Evolutionary conservation across 805 yeast genomes (phyloP).

Genomic region (Saccharomycopsis synnaedendra): DNA sequence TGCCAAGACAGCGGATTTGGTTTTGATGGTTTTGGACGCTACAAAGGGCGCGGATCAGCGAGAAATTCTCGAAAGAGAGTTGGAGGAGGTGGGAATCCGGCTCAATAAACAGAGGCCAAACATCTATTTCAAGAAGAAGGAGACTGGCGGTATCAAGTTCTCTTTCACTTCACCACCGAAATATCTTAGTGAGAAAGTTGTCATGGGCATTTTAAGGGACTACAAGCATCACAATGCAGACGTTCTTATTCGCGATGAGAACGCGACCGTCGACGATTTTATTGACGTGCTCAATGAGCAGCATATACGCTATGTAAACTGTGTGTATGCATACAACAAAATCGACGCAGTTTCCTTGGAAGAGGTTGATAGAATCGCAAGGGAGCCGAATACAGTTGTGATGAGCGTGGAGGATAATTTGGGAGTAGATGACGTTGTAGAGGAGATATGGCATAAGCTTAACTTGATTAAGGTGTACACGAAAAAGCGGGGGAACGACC

Average conservation of each 20-base stretch:
- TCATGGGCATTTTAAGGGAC: slow-evolving; percentile 68
- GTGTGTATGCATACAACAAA: slow-evolving; percentile 90
- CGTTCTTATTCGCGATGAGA: slow-evolving; percentile 79
- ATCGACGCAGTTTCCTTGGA: slow-evolving; percentile 91
- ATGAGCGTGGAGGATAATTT: slow-evolving; percentile 85
- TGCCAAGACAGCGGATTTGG: slow-evolving; percentile 87
- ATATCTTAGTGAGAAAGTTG: slow-evolving; percentile 68
- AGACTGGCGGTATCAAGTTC: slow-evolving; percentile 85
- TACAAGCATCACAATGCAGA: slow-evolving; percentile 90
- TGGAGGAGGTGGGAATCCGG: slow-evolving; percentile 90
- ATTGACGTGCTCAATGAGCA: slow-evolving; percentile 84
- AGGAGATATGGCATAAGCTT: slow-evolving; percentile 71
- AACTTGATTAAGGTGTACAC: slow-evolving; percentile 78
- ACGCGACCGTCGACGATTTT: slow-evolving; percentile 83
- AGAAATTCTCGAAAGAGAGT: slow-evolving; percentile 72
- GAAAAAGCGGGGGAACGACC: slow-evolving; percentile 72
- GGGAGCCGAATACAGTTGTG: slow-evolving; percentile 87
- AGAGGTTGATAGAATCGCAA: slow-evolving; percentile 85
- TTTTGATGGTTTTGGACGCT: slow-evolving; percentile 90
- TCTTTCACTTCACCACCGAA: slow-evolving; percentile 76
- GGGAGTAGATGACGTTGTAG: slow-evolving; percentile 80
- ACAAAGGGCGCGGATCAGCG: slow-evolving; percentile 90
- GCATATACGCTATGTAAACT: slow-evolving; percentile 80
- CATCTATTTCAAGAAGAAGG: slow-evolving; percentile 65
- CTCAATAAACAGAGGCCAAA: slow-evolving; percentile 75